phyloP scores from a whole-genome alignment of 768 basidiomycete species.

The Pleurotus ostreatus region DNA sequence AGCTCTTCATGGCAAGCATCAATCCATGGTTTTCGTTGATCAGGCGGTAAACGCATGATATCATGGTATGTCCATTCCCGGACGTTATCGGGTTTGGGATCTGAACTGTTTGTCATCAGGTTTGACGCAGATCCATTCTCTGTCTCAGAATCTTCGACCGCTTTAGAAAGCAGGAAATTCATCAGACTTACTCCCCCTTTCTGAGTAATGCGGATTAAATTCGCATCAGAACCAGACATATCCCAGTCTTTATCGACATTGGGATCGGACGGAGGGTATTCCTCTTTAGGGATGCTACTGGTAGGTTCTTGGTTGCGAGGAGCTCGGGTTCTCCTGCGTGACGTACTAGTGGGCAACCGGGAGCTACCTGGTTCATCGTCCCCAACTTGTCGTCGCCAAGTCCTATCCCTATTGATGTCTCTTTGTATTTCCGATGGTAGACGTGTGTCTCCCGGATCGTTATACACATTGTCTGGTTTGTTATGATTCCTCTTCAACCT shows the following conservation, averaged over 20 bases:
- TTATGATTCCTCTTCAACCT: neutral
- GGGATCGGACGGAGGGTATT: no score
- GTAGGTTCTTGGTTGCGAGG: no score
- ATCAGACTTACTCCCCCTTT: no score
- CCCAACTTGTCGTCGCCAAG: neutral
- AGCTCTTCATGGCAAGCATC: neutral
- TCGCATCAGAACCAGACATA: neutral
- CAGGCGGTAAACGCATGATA: neutral
- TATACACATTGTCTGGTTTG: neutral
- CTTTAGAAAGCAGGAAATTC: no score
- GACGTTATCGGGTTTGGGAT: neutral
- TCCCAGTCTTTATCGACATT: neutral
- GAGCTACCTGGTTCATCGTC: neutral
- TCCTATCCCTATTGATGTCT: neutral
- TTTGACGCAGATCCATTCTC: neutral
- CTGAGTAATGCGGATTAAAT: no score
- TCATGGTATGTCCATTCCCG: slow-evolving; percentile 1
- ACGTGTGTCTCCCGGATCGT: neutral
- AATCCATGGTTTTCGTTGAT: neutral
- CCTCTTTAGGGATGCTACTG: no score
- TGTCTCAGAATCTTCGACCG: neutral
- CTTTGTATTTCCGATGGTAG: neutral
- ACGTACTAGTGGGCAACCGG: no score
- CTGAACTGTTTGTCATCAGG: neutral
- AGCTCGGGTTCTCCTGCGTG: no score